Evolutionary conservation across 768 basidiomycete genomes (phyloP).

Genomic region (Lentinula sp.): DNA sequence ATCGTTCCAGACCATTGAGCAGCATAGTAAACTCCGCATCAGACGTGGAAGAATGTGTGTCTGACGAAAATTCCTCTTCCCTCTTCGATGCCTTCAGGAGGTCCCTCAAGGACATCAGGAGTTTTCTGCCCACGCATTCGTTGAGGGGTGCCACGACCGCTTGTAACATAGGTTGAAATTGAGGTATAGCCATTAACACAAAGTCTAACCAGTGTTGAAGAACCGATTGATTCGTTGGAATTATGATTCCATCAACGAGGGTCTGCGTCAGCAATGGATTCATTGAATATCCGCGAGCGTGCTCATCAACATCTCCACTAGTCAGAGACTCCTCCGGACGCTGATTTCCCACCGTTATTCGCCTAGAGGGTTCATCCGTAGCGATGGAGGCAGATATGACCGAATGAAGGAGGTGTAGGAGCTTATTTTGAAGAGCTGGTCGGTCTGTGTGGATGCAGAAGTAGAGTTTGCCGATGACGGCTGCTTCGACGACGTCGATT

Average conservation of each 20-base stretch:
- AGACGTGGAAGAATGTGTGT: constrained; percentile 47
- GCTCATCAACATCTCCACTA: not conserved
- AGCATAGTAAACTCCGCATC: constrained; percentile 85
- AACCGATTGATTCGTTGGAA: constrained; percentile 65
- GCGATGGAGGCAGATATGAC: constrained; percentile 62
- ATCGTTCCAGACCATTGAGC: constrained; percentile 76
- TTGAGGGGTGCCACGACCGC: constrained; percentile 66
- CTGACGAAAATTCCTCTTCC: constrained; percentile 29
- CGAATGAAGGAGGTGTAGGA: constrained; percentile 86
- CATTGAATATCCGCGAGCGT: constrained; percentile 35
- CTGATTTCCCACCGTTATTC: constrained; percentile 10
- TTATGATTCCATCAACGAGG: constrained; percentile 73
- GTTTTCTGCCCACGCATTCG: constrained; percentile 73
- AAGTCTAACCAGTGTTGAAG: constrained; percentile 98
- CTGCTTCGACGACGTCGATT: constrained; percentile 62
- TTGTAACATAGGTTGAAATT: constrained; percentile 70
- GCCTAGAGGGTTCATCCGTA: constrained; percentile 17
- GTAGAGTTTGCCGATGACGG: constrained; percentile 71
- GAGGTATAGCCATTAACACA: constrained; percentile 83
- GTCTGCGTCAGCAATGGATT: constrained; percentile 75
- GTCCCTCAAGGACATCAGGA: constrained; percentile 52
- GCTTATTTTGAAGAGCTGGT: constrained; percentile 88
- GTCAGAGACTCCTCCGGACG: not conserved
- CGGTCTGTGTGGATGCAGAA: constrained; percentile 60
- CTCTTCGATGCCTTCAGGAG: constrained; percentile 36